Evolutionary conservation across 75 land plant species (phyloP).

Genomic region (Sequoiadendron giganteum): DNA sequence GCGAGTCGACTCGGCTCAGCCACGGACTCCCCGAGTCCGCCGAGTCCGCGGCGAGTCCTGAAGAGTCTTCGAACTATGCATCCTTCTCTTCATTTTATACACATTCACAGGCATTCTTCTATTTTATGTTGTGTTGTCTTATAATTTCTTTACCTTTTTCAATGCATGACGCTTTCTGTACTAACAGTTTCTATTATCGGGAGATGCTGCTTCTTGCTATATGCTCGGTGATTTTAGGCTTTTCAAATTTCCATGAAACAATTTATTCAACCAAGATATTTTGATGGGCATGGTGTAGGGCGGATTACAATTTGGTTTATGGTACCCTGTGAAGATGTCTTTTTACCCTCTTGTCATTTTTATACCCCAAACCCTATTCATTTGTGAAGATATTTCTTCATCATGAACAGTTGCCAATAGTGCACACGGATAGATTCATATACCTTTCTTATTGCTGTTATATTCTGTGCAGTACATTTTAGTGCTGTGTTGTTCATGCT

Average conservation of each 20-base stretch:
- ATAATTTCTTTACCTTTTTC: neutral
- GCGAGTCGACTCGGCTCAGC: too few species aligned
- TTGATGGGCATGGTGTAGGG: neutral
- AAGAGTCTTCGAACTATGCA: too few species aligned
- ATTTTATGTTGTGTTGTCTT: neutral
- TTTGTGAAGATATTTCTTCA: neutral
- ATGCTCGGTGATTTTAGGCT: neutral
- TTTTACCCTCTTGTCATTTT: neutral
- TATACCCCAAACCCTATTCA: neutral
- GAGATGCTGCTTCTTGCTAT: neutral
- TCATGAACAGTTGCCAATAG: neutral
- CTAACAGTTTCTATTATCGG: too few species aligned
- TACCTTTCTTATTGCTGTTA: neutral
- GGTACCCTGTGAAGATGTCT: neutral
- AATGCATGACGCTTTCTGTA: neutral
- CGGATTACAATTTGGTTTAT: neutral
- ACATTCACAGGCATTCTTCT: neutral
- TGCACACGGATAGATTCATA: neutral
- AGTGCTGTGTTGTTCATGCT: neutral
- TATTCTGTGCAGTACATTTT: neutral
- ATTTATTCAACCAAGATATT: neutral
- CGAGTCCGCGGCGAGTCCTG: too few species aligned
- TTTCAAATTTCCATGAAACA: neutral
- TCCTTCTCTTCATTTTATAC: neutral
- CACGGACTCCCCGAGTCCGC: too few species aligned